Evolutionary conservation across 2,329 filamentous ascomycete species (phyloP), one percentile per base, ranked within the genome.

Genomic region (Lizonia empirigonia): DNA sequence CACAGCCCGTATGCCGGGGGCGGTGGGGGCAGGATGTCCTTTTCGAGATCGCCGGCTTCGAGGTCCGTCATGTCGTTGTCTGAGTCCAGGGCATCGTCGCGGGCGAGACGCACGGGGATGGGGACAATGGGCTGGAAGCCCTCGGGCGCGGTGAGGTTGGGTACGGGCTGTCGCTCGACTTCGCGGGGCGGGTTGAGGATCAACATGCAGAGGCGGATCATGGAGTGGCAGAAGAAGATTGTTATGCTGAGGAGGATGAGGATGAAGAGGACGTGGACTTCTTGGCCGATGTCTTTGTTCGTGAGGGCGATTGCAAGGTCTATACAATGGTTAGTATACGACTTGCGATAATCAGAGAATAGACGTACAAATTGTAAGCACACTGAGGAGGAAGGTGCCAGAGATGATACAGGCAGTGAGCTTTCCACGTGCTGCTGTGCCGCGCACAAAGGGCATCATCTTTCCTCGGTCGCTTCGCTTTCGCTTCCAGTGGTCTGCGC

Each of bases 1-100:
- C 90, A 95, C 1, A 91, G 76, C 0, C 91, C 91, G 68, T 96
- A 96, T 2, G 90, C 90, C 0, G 92, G 91, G 4, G 92, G 91
- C 7, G 80, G 68, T 1, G 57, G 59, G 3, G 61, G 54, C 7
- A 62, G 44, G 7, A 56, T 50, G 15, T 67, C 47, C 24, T 71
- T 65, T 10, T 65, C 62, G 1, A 26, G 47, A 10, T 63, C 57
- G 1, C 42, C 44, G 8, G 35, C 55, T 15, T 59, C 58, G 2
- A 33, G 22, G 8, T 57, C 53, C 10, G 44, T 26, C 13, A 57
- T 58, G 8, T 54, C 85, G 33, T 76, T 75, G 0, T 81, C 75
- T 51, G 84, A 81, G 2, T 77, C 81, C 15, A 83, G 82, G 64
- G 91, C 89, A 64, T 92, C 88, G 65, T 94, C 90, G 32, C 84